These are phyloP conservation scores for Starmerella apis DNA, from an alignment of 805 yeast genomes.

Conservation along the genomic window DNA sequence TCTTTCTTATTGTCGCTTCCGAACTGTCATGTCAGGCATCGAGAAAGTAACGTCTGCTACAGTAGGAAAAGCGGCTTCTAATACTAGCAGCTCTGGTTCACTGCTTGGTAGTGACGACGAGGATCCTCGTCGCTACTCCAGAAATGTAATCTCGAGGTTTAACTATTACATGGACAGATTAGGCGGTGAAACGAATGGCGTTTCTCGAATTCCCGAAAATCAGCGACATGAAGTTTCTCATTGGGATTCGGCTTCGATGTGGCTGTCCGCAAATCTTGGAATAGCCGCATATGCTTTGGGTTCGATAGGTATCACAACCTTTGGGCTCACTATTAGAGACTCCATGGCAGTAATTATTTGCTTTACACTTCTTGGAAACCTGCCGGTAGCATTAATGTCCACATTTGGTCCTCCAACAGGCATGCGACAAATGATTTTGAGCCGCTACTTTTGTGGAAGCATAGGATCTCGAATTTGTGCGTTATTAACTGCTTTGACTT, in stretches of 20 bases:
- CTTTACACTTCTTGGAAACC: slow-evolving; percentile 60
- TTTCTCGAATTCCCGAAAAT: slow-evolving; percentile 68
- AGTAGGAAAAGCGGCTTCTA: neutral
- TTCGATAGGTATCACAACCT: slow-evolving; percentile 53
- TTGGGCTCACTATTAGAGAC: slow-evolving; percentile 64
- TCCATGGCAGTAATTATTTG: slow-evolving; percentile 55
- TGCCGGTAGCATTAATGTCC: slow-evolving; percentile 76
- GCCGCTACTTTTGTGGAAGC: slow-evolving; percentile 71
- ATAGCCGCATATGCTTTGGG: slow-evolving; percentile 76
- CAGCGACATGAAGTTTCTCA: slow-evolving; percentile 61
- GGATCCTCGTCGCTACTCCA: slow-evolving; percentile 7
- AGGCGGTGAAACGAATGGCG: slow-evolving; percentile 55
- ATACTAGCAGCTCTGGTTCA: neutral
- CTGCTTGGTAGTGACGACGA: neutral
- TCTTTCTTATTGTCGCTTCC: neutral
- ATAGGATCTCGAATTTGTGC: slow-evolving; percentile 66
- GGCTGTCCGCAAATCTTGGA: slow-evolving; percentile 84
- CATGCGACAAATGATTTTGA: slow-evolving; percentile 74
- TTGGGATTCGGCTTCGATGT: slow-evolving; percentile 70
- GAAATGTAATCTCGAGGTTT: slow-evolving; percentile 16
- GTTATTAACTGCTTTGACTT: slow-evolving; percentile 65
- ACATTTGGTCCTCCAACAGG: slow-evolving; percentile 76
- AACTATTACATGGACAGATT: slow-evolving; percentile 21
- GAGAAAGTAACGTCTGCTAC: neutral
- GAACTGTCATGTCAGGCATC: neutral